Conservation (phyloP, 1,284 basidiomycete species). For the Volvariella surrecta region DNA sequence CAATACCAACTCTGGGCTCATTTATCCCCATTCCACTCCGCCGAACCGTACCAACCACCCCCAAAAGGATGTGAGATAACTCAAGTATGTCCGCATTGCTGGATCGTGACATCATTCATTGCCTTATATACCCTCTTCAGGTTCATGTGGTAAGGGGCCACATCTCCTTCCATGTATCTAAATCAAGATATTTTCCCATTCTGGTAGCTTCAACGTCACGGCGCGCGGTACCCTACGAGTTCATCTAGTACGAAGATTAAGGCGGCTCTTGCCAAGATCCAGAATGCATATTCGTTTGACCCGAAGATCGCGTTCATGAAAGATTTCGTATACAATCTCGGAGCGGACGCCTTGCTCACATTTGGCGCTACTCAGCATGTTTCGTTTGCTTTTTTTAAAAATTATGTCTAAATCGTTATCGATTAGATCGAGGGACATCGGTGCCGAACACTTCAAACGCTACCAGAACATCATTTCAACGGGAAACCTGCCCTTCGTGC, state of each 20-base stretch:
- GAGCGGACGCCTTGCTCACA: slow-evolving; percentile 50
- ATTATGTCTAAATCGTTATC: not conserved
- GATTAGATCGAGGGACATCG: slow-evolving; percentile 41
- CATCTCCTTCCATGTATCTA: not conserved
- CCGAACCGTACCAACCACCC: slow-evolving; percentile 34
- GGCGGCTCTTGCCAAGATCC: slow-evolving; percentile 42
- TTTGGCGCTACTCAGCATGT: slow-evolving; percentile 69
- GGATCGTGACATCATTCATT: too few species aligned
- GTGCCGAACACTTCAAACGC: slow-evolving; percentile 37
- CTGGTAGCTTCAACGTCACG: slow-evolving; percentile 75
- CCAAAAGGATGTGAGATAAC: slow-evolving; percentile 43
- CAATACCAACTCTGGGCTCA: slow-evolving; percentile 35
- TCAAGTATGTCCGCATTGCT: slow-evolving; percentile 31
- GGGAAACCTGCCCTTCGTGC: slow-evolving; percentile 51
- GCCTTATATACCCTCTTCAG: too few species aligned
- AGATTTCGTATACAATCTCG: slow-evolving; percentile 56
- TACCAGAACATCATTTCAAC: slow-evolving; percentile 41
- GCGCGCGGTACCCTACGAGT: slow-evolving; percentile 70
- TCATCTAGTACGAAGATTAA: slow-evolving; percentile 38
- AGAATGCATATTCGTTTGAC: slow-evolving; percentile 34
- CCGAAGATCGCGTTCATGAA: slow-evolving; percentile 51
- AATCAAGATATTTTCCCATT: slow-evolving; percentile 2
- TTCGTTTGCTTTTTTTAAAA: slow-evolving; percentile 1
- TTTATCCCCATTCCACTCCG: slow-evolving; percentile 52
- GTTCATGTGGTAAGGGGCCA: too few species aligned